Evolutionary conservation across 805 yeast species (phyloP), one percentile per base, ranked within the genome.

Genomic region (Lipomyces japonicus): DNA sequence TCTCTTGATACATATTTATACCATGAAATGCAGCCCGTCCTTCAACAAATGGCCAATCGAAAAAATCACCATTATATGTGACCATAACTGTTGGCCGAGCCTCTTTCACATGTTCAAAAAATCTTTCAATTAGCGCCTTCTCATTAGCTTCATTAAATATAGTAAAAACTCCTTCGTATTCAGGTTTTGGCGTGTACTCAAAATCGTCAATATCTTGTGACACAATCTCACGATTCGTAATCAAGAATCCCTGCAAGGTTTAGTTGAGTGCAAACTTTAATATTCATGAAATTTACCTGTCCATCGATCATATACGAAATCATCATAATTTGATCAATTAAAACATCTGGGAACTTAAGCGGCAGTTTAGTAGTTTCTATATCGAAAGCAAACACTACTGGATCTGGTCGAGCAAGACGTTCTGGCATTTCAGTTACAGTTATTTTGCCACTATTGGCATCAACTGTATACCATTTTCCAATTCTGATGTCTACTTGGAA

Each of bases 231-330:
- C 99, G 73, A 65, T 93, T 93, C 7, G 97, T 93, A 53, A 93
- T 95, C 35, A 93, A 71, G 64, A 72, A 93, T 34, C 99, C 99
- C 61, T 52, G 26, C 2, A 18, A 7, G 5, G 18, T n/a, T 23
- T 39, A 22, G 7, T 19, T 21, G 6, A 18, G 16, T 16, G 12
- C 24, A 21, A 41, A 10, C 10, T 14, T 16, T 10, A 21, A 6
- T 14, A 38, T 22, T 3, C 28, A 25, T 19, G 12, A 7, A 12
- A 16, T 42, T 2, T 37, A 48, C 56, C 23, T 87, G 95, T 9
- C 97, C 98, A 65, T 93, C 98, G 54, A 93, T 90, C 98, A 95
- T 95, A 66, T 93, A 93, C 2, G 98, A 95, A 44, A 93, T 93
- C 98, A 95, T 95, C 97, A 93, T 93, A 36, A 93, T 78, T 67